These are phyloP conservation scores for Suillus decipiens DNA, from an alignment of 768 basidiomycete species.

Conservation along the genomic window DNA sequence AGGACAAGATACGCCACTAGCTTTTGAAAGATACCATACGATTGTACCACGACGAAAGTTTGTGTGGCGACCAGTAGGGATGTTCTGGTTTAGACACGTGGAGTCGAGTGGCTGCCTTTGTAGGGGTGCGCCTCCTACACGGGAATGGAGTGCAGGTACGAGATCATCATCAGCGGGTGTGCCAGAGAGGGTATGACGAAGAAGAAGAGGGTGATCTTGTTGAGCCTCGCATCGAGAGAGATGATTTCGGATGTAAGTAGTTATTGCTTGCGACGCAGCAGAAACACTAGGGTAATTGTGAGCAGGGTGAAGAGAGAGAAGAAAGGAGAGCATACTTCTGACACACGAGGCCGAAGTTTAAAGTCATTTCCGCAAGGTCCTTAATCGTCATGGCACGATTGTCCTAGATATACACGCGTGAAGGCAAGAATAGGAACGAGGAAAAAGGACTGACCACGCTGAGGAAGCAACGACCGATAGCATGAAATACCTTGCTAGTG, in stretches of 20 bases:
- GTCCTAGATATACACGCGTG: conserved; percentile 43
- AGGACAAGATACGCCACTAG: conserved; percentile 74
- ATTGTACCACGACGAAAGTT: conserved; percentile 79
- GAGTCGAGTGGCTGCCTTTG: conserved; percentile 27
- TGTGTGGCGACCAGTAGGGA: conserved; percentile 41
- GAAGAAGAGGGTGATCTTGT: conserved; percentile 72
- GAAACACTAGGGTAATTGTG: conserved; percentile 50
- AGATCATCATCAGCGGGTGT: conserved; percentile 74
- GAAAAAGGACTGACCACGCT: conserved; percentile 58
- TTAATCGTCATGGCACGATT: conserved; percentile 88
- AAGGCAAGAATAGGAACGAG: conserved; percentile 15
- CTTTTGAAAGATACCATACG: conserved; percentile 80
- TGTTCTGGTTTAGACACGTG: conserved; percentile 9
- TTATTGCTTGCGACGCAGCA: conserved; percentile 80
- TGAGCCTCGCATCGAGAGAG: conserved; percentile 69
- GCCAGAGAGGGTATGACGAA: conserved; percentile 72
- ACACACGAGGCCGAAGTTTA: conserved; percentile 65
- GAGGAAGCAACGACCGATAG: conserved; percentile 71
- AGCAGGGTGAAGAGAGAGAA: conserved; percentile 19
- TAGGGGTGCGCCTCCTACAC: conserved; percentile 64
- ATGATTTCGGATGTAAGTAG: conserved; percentile 78
- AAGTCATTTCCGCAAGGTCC: conserved; percentile 74
- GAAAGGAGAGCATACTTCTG: conserved; percentile 60
- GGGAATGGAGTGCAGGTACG: conserved; percentile 68
- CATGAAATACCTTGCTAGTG: conserved; percentile 68